phyloP scores from a whole-genome alignment of 2,329 filamentous ascomycete species.

The Diplodia scrobiculata region DNA sequence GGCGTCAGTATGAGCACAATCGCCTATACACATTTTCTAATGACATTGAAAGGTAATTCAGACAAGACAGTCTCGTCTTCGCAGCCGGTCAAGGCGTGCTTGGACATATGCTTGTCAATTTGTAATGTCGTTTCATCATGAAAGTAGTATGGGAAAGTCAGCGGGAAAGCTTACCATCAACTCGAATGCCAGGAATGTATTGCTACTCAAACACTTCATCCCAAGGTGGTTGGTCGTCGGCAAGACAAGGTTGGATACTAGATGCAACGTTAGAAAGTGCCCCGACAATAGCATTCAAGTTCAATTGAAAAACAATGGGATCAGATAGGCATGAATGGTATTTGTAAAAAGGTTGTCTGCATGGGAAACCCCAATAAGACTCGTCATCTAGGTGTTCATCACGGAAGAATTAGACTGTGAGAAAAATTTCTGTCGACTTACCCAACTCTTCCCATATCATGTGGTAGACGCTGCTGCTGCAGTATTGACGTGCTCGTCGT shows the following conservation, averaged over 20 bases:
- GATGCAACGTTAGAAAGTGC: not conserved
- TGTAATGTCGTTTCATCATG: constrained; percentile 82
- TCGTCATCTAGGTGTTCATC: constrained; percentile 71
- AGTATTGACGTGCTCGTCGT: not conserved
- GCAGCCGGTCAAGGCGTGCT: constrained; percentile 56
- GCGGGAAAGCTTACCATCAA: not conserved
- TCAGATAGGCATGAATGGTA: constrained; percentile 73
- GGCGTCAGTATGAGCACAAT: constrained; percentile 4
- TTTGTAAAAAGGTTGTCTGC: constrained; percentile 65
- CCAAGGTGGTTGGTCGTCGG: not conserved
- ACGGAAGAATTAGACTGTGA: constrained; percentile 35
- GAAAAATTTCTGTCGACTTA: constrained; percentile 33
- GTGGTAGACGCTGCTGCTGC: not conserved
- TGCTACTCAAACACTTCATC: not conserved
- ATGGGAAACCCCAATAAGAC: constrained; percentile 75
- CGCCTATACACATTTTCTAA: not conserved
- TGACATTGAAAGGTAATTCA: constrained; percentile 34
- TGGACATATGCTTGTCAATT: constrained; percentile 98
- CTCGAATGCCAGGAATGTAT: not conserved
- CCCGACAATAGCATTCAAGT: not conserved
- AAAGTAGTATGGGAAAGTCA: not conserved
- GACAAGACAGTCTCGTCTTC: constrained; percentile 52
- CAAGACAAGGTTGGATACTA: not conserved
- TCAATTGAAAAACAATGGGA: not conserved
- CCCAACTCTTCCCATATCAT: constrained; percentile 10